Base-by-base conservation (phyloP, 2,329 filamentous ascomycete genomes). In the Trichoderma polysporum region DNA sequence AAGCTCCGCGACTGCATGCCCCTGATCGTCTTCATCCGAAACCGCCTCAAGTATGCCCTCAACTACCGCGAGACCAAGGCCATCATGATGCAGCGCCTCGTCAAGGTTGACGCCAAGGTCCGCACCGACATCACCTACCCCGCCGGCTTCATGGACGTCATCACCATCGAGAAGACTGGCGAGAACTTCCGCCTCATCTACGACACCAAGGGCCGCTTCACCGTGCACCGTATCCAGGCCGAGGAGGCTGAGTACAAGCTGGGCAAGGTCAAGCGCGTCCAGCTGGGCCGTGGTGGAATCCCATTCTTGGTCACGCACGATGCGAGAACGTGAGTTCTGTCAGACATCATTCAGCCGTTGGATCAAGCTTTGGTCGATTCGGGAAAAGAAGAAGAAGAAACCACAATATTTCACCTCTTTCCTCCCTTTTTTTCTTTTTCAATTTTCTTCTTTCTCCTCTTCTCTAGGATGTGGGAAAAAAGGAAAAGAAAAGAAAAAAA, bases 251-350 rank as follows among this genome's bases (percentile, higher is more conserved):
- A 95, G 88, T 99, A 97, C 92, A 99, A 99, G 91, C 89, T 99
- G 78, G 94, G 94, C 88, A 99, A 98, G 90, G 95, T 99, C 87
- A 97, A 97, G 92, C 91, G 94, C 80, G 95, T 99, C 72, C 95
- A 99, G 88, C 90, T 99, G 79, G 95, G 95, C 88, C 94, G 93
- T 85, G 96, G 95, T 86, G 95, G 94, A 88, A 97, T 99, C 90
- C 95, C 95, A 96, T 99, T 97, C 94, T 97, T 98, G 93, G 95
- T 99, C 92, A 99, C 95, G 94, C 95, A 99, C 92, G 95, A 99
- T 95, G 95, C 95, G 86, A 91, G 95, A 93, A 99, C 95, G 94
- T 99, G 88, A 97, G 94, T 98, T 91, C 88, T 91, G 85, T 89
- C 86, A 88, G 85, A 91, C 91, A 93, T 97, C 94, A 95, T 94